Evolutionary conservation across 225 moss, liverwort and hornwort genomes (phyloP), one percentile per base, ranked within the genome.

Genomic region (Rhytidiadelphus loreus): DNA sequence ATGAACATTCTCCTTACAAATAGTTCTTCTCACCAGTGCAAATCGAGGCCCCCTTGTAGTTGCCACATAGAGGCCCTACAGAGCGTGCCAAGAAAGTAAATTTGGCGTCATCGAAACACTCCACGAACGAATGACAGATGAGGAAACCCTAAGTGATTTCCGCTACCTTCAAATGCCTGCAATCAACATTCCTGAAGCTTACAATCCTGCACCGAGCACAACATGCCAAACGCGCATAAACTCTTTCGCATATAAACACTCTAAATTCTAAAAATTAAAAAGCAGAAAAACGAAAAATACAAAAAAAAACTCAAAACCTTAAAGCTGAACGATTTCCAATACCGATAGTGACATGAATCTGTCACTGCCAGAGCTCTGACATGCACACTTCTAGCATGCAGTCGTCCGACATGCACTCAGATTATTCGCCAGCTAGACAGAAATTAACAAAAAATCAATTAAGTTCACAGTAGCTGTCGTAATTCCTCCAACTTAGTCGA

Each of bases 141-240:
- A 30, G 73, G 78, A 77, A 91, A 89, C 87, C 93, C 88, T 87
- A 90, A 87, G 86, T 86, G 48, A 83, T 76, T 59, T 72, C 46
- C 65, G 61, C 77, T 90, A 66, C 80, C 81, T 83, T 80, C 44
- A 16, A 77, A 83, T 58, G 9, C 85, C 91, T 89, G 89, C 80
- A 87, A 79, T 57, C 85, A 77, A 89, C 53, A 83, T 39, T 83
- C 83, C 63, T 44, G 58, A 83, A 80, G 30, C 64, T 90, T n/a
- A 89, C 85, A 66, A 82, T 87, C 68, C 88, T 77, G 84, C 58
- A 86, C 32, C 74, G 17, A 59, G 61, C 61, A 78, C 63, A 90
- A 72, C 22, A 60, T 77, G 32, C 68, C 71, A 83, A 39, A 77
- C 70, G 16, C 46, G 68, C 53, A 39, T 44, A 26, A 56, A 57